Evolutionary conservation across 2,329 filamentous ascomycete species (phyloP), one percentile per base, ranked within the genome.

Genomic region (Aspergillus thermomutatus): DNA sequence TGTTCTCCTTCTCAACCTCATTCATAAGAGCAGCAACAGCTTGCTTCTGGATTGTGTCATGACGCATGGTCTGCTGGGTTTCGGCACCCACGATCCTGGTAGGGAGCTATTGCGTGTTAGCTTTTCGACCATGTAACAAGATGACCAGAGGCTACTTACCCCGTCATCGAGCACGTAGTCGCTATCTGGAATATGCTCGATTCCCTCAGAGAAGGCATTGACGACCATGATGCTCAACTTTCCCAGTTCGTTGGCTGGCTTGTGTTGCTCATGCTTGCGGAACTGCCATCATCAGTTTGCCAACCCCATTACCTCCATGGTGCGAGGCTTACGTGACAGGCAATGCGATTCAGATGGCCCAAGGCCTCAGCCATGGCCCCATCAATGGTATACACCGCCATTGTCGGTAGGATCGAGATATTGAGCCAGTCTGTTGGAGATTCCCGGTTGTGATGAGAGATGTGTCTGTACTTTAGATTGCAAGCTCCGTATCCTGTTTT

Each of bases 201-300:
- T 61, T 31, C 64, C 68, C 21, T 71, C 64, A 14, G 67, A 69
- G 60, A 74, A 74, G 48, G 64, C 66, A 34, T 66, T 63, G 17
- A 72, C 63, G 31, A 75, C 70, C 54, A 66, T 62, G 49, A 72
- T 61, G 55, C 68, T 68, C 52, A 69, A 60, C 45, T 70, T 71
- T 46, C 70, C 71, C 49, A 75, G 68, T 28, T 67, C 64, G 58
- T 76, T 75, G 28, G 72, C 71, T 49, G 67, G 62, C 19, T 67
- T 60, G 48, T 67, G 62, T 60, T 68, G 65, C 26, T 65, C 63
- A 55, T 69, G 61, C 47, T 59, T 57, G 40, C 69, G 68, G 52
- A 75, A 64, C 72, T 75, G 50, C 43, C 55, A 23, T 17, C 27
- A 46, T 63, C 37, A 58, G 53, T n/a, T 25, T 11, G 3, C n/a